phyloP scores from a whole-genome alignment of 768 basidiomycete genomes.

The Lyophyllum shimeji region DNA sequence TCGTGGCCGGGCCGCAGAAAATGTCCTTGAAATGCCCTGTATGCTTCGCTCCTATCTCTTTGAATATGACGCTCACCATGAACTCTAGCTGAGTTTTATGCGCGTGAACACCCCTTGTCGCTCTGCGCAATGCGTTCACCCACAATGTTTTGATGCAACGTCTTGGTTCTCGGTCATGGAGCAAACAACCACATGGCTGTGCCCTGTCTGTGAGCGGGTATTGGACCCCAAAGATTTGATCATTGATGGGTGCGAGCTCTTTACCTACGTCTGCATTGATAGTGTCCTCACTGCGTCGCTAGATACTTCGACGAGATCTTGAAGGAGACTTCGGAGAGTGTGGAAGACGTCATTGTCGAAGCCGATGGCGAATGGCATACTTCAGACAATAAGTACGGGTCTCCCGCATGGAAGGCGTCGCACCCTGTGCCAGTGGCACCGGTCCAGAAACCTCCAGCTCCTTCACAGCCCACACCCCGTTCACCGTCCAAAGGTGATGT shows the following conservation, averaged over 20 bases:
- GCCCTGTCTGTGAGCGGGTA: slow-evolving; percentile 87
- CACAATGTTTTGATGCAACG: slow-evolving; percentile 93
- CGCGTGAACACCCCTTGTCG: slow-evolving; percentile 85
- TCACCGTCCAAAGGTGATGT: slow-evolving; percentile 25
- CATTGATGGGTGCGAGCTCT: slow-evolving; percentile 77
- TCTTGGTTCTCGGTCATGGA: slow-evolving; percentile 97
- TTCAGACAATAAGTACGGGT: slow-evolving; percentile 80
- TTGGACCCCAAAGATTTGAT: slow-evolving; percentile 82
- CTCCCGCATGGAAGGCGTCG: slow-evolving; percentile 62
- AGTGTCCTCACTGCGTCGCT: neutral
- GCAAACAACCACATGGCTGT: slow-evolving; percentile 93
- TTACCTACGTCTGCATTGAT: neutral
- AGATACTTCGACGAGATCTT: slow-evolving; percentile 92
- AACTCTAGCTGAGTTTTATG: slow-evolving; percentile 75
- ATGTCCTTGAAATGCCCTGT: slow-evolving; percentile 96
- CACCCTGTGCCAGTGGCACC: slow-evolving; percentile 36
- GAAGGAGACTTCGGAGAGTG: slow-evolving; percentile 67
- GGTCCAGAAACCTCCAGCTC: slow-evolving; percentile 29
- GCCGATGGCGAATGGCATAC: slow-evolving; percentile 97
- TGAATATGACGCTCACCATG: neutral
- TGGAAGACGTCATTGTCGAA: slow-evolving; percentile 94
- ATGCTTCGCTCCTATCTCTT: slow-evolving; percentile 27
- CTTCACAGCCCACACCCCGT: slow-evolving; percentile 21
- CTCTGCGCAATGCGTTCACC: slow-evolving; percentile 83
- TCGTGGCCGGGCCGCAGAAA: slow-evolving; percentile 84